Conservation (phyloP, 306 rosid genomes). For the Lathyrus tuberosus region DNA sequence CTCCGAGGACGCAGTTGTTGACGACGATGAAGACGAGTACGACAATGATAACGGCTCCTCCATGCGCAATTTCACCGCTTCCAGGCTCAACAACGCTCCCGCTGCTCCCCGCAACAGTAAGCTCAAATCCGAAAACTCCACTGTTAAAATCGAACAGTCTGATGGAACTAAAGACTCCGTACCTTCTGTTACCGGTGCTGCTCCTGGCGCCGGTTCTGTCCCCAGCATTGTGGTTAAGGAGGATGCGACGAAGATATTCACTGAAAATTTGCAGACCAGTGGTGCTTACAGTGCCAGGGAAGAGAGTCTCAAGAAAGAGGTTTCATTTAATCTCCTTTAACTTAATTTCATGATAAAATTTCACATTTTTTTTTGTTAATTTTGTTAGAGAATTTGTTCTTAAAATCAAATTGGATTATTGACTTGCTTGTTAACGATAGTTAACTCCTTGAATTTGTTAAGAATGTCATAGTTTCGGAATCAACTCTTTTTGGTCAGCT, state of each 20-base stretch:
- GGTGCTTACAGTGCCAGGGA: constrained; percentile 97
- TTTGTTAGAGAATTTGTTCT: constrained; percentile 16
- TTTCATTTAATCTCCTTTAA: neutral
- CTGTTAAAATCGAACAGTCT: constrained; percentile 67
- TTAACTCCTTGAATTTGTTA: neutral
- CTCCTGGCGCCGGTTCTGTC: constrained; percentile 43
- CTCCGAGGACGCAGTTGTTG: constrained; percentile 76
- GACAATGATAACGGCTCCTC: constrained; percentile 79
- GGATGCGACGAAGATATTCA: constrained; percentile 76
- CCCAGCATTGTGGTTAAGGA: constrained; percentile 82
- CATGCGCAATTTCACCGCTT: constrained; percentile 84
- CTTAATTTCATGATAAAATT: neutral
- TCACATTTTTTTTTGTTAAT: neutral
- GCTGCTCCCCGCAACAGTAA: constrained; percentile 66
- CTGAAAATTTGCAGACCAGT: constrained; percentile 91
- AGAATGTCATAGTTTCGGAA: neutral
- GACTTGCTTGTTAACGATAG: neutral
- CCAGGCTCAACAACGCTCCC: constrained; percentile 63
- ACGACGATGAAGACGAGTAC: constrained; percentile 70
- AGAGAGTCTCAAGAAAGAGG: constrained; percentile 86
- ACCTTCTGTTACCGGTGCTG: constrained; percentile 35
- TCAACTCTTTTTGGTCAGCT: neutral
- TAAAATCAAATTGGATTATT: neutral
- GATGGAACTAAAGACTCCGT: constrained; percentile 65
- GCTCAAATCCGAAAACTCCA: constrained; percentile 64